phyloP scores from a whole-genome alignment of 1,284 basidiomycete species.

The Cryptococcus depauperatus region DNA sequence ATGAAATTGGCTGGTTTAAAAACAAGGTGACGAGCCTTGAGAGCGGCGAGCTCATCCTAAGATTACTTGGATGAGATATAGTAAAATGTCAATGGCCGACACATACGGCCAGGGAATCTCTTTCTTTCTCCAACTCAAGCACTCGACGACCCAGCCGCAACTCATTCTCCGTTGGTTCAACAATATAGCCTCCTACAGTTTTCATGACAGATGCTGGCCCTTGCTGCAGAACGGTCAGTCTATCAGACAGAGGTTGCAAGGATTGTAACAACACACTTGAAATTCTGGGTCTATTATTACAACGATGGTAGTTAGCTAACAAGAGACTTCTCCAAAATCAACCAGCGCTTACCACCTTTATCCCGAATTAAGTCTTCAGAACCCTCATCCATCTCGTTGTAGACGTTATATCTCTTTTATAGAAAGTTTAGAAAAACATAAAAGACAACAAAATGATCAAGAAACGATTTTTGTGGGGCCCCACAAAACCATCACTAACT shows the following conservation, averaged over 20 bases:
- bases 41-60: slow-evolving; percentile 16
- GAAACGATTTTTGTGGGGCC: neutral
- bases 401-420: neutral
- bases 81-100: neutral
- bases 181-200: too few relatives aligned
- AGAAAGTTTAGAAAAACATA: neutral
- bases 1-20: too few relatives aligned
- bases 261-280: too few relatives aligned
- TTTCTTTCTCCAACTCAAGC: slow-evolving; percentile 29
- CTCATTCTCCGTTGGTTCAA: slow-evolving; percentile 25
- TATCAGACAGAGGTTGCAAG: too few relatives aligned
- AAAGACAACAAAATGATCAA: neutral
- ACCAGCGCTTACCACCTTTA: neutral
- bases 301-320: too few relatives aligned
- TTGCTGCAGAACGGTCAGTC: too few relatives aligned
- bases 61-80: neutral
- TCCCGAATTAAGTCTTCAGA: slow-evolving; percentile 19
- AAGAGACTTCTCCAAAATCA: too few relatives aligned
- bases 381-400: slow-evolving; percentile 14
- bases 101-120: slow-evolving; percentile 26
- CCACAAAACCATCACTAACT: too few relatives aligned
- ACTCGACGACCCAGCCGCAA: slow-evolving; percentile 24
- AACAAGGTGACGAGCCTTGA: slow-evolving; percentile 13
- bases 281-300: too few relatives aligned
- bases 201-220: too few relatives aligned